Percentiles rank a stretch among this genome's conserved stretches.
These are phyloP conservation scores for Aspergillus pseudoterreus DNA, from an alignment of 2,329 filamentous ascomycete species.

Conservation along the genomic window DNA sequence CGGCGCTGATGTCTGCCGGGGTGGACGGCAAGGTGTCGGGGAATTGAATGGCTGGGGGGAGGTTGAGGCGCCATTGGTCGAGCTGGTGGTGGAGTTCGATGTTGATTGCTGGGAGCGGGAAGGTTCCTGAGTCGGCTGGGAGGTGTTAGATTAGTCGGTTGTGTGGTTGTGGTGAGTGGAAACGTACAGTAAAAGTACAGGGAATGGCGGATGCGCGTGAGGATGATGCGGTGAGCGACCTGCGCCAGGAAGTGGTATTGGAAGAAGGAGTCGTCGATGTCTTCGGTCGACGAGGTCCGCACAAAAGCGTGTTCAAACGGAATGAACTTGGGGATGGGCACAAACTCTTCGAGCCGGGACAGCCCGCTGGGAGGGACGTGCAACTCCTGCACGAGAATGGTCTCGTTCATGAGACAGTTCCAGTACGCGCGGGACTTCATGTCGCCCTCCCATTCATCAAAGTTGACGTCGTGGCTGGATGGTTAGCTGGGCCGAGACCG, in stretches of 20 bases:
- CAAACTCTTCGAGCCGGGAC: conserved; percentile 49
- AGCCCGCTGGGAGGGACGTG: conserved; percentile 51
- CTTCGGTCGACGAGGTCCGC: conserved; percentile 27
- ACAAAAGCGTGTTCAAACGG: conserved; percentile 38
- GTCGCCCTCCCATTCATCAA: conserved; percentile 53
- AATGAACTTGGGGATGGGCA: conserved; percentile 53
- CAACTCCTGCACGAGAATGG: conserved; percentile 53
- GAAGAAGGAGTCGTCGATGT: conserved; percentile 52
- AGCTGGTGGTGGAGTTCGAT: conserved; percentile 53
- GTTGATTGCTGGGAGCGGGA: conserved; percentile 48
- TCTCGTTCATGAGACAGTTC: conserved; percentile 55
- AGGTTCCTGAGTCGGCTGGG: conserved; percentile 39
- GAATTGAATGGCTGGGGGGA: conserved; percentile 48
- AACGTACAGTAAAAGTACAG: conserved; percentile 47
- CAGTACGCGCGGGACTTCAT: conserved; percentile 56
- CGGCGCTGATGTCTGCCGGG: conserved; percentile 14
- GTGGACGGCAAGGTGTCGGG: conserved; percentile 27
- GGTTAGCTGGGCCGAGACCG: not conserved
- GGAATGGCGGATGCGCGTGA: conserved; percentile 51
- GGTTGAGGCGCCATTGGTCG: conserved; percentile 53
- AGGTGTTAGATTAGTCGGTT: conserved; percentile 5
- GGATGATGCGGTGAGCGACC: conserved; percentile 54
- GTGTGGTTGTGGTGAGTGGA: not conserved
- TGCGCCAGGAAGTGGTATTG: conserved; percentile 57
- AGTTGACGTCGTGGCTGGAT: conserved; percentile 36